A percentile compares a stretch with the other conserved stretches of the same genome.
Conservation (phyloP, 2,329 filamentous ascomycete species). For the Neofusicoccum parvum region DNA sequence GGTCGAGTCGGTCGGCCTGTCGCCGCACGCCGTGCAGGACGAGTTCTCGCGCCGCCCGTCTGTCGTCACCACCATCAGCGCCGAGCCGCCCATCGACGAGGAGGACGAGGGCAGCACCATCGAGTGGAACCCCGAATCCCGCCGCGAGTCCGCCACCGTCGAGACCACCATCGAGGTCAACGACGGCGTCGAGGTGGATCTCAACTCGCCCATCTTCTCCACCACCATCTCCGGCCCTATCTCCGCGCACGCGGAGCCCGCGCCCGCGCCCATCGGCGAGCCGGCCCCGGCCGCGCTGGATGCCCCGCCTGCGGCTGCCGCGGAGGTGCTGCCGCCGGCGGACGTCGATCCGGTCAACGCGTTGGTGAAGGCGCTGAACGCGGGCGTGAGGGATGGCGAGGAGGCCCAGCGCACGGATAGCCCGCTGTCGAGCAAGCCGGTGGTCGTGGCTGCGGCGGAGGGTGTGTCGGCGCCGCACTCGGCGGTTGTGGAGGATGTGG, state of each 20-base stretch:
- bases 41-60: slow-evolving; percentile 9
- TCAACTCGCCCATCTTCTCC: neutral
- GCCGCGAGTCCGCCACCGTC: slow-evolving; percentile 9
- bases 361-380: neutral
- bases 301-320: neutral
- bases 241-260: neutral
- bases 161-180: slow-evolving; percentile 8
- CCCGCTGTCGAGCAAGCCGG: slow-evolving; percentile 14
- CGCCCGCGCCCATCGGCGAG: neutral
- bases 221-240: slow-evolving; percentile 10
- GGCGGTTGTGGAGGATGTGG: slow-evolving; percentile 9
- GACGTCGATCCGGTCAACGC: neutral
- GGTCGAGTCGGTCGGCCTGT: neutral
- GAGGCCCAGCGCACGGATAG: neutral
- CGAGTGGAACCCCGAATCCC: neutral
- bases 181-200: neutral
- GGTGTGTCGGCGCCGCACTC: slow-evolving; percentile 4
- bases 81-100: slow-evolving; percentile 14
- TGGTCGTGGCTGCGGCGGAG: neutral
- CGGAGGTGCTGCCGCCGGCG: too few relatives aligned
- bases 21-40: neutral
- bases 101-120: neutral
- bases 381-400: neutral
- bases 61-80: slow-evolving; percentile 13
- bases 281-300: neutral